Evolutionary conservation across 768 basidiomycete species (phyloP).

Genomic region (Lactarius hengduanensis): DNA sequence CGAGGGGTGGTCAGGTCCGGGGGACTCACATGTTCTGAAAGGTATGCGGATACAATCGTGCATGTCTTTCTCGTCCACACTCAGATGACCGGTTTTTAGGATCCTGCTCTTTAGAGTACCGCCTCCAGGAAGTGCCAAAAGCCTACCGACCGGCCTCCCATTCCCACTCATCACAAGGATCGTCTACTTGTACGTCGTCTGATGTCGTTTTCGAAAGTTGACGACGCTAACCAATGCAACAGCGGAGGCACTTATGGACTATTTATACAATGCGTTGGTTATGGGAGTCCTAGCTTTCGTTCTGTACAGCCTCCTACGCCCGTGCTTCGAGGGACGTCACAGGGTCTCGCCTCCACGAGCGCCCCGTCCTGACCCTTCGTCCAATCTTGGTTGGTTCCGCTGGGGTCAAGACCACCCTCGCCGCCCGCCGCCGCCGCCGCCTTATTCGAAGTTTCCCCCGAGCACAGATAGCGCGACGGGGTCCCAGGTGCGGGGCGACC

Average conservation of each 20-base stretch:
- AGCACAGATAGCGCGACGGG: slow-evolving; percentile 41
- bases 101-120: slow-evolving; percentile 85
- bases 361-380: slow-evolving; percentile 33
- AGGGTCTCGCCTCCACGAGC: slow-evolving; percentile 35
- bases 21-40: slow-evolving; percentile 82
- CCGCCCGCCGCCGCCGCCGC: slow-evolving; percentile 51
- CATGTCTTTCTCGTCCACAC: slow-evolving; percentile 5
- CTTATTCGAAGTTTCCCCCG: slow-evolving; percentile 41
- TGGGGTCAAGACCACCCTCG: slow-evolving; percentile 40
- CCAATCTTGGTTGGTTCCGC: slow-evolving; percentile 52
- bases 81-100: slow-evolving; percentile 43
- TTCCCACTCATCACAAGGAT: not conserved
- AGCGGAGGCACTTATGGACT: slow-evolving; percentile 12
- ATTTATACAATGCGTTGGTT: not conserved
- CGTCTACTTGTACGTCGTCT: slow-evolving; percentile 8
- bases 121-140: slow-evolving; percentile 65
- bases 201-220: not conserved
- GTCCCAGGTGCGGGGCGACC: not conserved
- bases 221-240: slow-evolving; percentile 1
- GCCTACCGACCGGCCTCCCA: slow-evolving; percentile 29
- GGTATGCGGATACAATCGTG: slow-evolving; percentile 43
- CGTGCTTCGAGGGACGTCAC: slow-evolving; percentile 44
- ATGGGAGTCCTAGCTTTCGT: slow-evolving; percentile 49
- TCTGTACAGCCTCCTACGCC: slow-evolving; percentile 56
- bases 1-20: slow-evolving; percentile 84